Conservation (phyloP, 2,329 filamentous ascomycete genomes). For the Epichloe elymi region DNA sequence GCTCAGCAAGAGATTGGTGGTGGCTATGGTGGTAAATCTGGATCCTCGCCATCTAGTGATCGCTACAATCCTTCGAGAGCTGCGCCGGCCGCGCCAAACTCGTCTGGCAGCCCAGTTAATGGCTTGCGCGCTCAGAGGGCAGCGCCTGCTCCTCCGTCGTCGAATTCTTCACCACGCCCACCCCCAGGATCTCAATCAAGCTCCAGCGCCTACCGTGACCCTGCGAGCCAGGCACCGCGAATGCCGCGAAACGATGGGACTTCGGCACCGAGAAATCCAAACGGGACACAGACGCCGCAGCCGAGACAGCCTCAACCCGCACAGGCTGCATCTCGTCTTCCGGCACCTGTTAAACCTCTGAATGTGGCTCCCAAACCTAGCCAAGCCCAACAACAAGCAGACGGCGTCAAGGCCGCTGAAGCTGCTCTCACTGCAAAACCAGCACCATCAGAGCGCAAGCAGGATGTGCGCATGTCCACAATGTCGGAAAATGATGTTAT, state of each 20-base stretch:
- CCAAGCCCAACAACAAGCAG: conserved; percentile 32
- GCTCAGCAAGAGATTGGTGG: conserved; percentile 87
- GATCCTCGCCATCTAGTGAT: conserved; percentile 32
- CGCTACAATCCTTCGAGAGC: conserved; percentile 79
- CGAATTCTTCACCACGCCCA: conserved; percentile 29
- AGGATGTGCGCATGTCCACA: conserved; percentile 95
- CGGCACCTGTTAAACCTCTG: conserved; percentile 60
- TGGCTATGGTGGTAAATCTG: conserved; percentile 41
- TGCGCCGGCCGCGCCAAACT: conserved; percentile 66
- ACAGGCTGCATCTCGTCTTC: conserved; percentile 34
- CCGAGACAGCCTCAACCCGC: conserved; percentile 33
- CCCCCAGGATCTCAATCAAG: conserved; percentile 36
- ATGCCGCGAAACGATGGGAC: conserved; percentile 34
- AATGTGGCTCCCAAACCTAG: conserved; percentile 60
- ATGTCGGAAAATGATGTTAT: conserved; percentile 98
- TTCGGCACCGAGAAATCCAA: conserved; percentile 41
- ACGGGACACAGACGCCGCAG: conserved; percentile 38
- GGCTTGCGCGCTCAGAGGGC: conserved; percentile 60
- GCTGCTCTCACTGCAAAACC: conserved; percentile 79
- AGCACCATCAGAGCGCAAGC: conserved; percentile 56
- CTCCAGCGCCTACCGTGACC: conserved; percentile 30
- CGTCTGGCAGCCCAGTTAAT: conserved; percentile 39
- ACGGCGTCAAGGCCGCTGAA: conserved; percentile 79
- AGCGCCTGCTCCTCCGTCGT: conserved; percentile 56
- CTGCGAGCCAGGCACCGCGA: conserved; percentile 28